Percentiles rank a stretch among this genome's conserved stretches.
Evolutionary conservation across 73 alveolate genomes (phyloP).

Genomic region (Paramecium octaurelia): DNA sequence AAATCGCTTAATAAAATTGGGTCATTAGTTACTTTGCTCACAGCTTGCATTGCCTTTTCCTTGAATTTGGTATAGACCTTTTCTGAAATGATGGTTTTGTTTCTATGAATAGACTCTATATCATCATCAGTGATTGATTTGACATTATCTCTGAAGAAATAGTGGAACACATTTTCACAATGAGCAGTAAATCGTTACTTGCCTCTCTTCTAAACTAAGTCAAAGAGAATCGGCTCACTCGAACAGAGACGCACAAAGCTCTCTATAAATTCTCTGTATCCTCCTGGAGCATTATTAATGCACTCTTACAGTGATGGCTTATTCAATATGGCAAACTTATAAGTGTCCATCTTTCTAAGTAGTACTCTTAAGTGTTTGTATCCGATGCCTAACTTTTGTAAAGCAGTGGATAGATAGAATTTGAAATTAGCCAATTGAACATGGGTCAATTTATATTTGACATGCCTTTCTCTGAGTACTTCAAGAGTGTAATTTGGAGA

Average conservation of each 20-base stretch:
- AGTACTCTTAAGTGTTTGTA: not conserved
- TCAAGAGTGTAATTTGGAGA: constrained; percentile 25
- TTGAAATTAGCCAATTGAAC: constrained; percentile 44
- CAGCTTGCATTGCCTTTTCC: not conserved
- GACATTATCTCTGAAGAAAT: constrained; percentile 13
- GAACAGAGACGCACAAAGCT: not conserved
- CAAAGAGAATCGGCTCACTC: not conserved
- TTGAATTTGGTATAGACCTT: not conserved
- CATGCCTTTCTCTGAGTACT: constrained; percentile 28
- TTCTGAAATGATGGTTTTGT: not conserved
- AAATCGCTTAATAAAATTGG: not conserved
- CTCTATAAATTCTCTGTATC: constrained; percentile 2
- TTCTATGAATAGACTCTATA: not conserved
- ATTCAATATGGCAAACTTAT: constrained; percentile 12
- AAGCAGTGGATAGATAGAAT: constrained; percentile 3
- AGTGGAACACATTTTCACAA: constrained; percentile 17
- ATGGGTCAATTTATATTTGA: constrained; percentile 12
- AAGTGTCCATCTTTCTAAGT: constrained; percentile 26
- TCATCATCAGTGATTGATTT: constrained; percentile 15
- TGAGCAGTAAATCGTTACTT: not conserved
- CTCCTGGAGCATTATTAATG: not conserved
- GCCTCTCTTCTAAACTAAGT: not conserved
- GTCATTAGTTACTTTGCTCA: not conserved
- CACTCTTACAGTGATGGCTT: not conserved
- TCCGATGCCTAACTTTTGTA: not conserved